A percentile compares a stretch with the other conserved stretches of the same genome.
phyloP scores from a whole-genome alignment of 305 asterid genomes.

The Solanum aculeatissimum region DNA sequence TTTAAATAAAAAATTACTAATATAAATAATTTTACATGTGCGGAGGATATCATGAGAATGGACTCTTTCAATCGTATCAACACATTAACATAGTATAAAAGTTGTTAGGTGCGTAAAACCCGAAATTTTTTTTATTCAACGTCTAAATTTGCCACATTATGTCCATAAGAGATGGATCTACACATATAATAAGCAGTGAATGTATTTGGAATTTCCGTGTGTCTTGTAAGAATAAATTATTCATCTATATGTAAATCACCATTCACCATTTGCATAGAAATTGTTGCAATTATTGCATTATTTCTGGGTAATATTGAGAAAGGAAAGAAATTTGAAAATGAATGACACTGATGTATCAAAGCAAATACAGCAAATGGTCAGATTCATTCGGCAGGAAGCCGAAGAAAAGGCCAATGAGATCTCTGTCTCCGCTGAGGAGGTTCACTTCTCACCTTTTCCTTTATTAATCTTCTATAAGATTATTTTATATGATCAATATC shows the following conservation, averaged over 20 bases:
- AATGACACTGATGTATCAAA: constrained; percentile 35
- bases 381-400: constrained; percentile 44
- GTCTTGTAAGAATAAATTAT: neutral
- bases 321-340: constrained; percentile 1
- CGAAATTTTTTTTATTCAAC: neutral
- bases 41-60: neutral
- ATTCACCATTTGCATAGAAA: neutral
- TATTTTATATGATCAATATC: too few relatives aligned
- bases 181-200: neutral
- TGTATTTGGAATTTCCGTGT: neutral
- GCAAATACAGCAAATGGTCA: constrained; percentile 42
- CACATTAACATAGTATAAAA: neutral
- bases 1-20: neutral
- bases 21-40: neutral
- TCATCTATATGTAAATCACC: neutral
- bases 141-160: neutral
- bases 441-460: neutral
- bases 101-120: neutral
- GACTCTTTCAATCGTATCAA: neutral
- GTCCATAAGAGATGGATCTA: neutral
- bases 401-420: constrained; percentile 43
- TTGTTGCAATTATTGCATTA: neutral
- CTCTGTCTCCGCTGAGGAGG: constrained; percentile 29
- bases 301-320: neutral
- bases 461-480: neutral